Evolutionary conservation across 2,329 filamentous ascomycete species (phyloP), one percentile per base, ranked within the genome.

Genomic region (Arthrobotrys pseudoclavata): DNA sequence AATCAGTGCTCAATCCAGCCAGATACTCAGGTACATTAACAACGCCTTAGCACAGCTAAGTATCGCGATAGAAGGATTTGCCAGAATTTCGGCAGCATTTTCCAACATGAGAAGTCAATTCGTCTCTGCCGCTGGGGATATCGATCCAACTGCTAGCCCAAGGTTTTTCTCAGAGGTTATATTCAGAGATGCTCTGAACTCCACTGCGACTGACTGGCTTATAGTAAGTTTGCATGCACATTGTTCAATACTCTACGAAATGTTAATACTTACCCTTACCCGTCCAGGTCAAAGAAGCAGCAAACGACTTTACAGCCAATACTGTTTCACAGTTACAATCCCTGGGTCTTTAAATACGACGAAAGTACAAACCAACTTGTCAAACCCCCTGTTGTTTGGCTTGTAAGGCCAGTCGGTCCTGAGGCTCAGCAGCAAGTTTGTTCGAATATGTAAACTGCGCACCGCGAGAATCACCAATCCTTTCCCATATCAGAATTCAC

Each of bases 81-180:
- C 68, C 4, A 63, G 48, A 20, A 64, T 71, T 12, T 63, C 55
- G 1, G 31, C 68, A 9, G 47, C 57, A 3, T 63, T 71, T 37
- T 48, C 57, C 4, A 45, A 63, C 15, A 71, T 71, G 68, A 53
- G 57, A 26, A 71, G 57, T 24, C 57, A 63, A 24, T 71, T 71
- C 15, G 57, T 64, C 0, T 45, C 68, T 10, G 47, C 68, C 3
- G 20, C 55, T 5, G 68, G 68, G 13, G 68, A 71, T 37, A 34
- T 71, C 5, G 68, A 71, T n/a, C 57, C 34, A 37, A 57, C 29
- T n/a, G 68, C 47, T 1, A 71, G 40, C 12, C 55, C 68, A 15
- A 63, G 48, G 20, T 55, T 71, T 5, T 71, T 71, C 20, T 71
- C 57, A 1, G 68, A 71, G 1, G 42, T 50, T 12, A 40, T 63